These are phyloP conservation scores for Kwoniella pini DNA, from an alignment of 768 basidiomycete species.

Conservation along the genomic window DNA sequence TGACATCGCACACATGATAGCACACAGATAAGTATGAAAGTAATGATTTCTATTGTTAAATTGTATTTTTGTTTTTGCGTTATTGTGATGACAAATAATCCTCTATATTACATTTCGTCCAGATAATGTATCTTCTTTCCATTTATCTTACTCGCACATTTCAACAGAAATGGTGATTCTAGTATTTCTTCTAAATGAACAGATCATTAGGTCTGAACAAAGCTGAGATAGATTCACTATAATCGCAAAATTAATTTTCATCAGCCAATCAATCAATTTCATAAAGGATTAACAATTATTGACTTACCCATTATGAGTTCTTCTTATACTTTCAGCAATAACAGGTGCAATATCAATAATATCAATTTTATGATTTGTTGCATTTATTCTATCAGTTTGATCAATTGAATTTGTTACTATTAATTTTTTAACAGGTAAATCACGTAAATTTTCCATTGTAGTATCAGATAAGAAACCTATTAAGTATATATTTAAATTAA, in stretches of 20 bases:
- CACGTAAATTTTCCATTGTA: slow-evolving; percentile 72
- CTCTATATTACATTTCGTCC: too few species aligned
- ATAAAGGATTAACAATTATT: not conserved
- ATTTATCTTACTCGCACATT: too few species aligned
- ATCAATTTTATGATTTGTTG: slow-evolving; percentile 74
- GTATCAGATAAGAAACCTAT: slow-evolving; percentile 84
- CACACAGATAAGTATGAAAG: too few species aligned
- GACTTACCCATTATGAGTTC: slow-evolving; percentile 81
- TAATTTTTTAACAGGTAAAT: slow-evolving; percentile 81
- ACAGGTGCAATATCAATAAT: slow-evolving; percentile 93
- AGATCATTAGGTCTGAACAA: slow-evolving; percentile 45
- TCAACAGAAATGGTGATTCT: not conserved
- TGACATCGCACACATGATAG: too few species aligned
- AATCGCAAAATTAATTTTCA: not conserved
- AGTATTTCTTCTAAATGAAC: not conserved
- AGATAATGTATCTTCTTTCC: too few species aligned
- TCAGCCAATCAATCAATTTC: slow-evolving; percentile 4
- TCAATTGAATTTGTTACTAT: slow-evolving; percentile 99
- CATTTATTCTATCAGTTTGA: slow-evolving; percentile 70
- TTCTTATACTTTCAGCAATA: slow-evolving; percentile 90
- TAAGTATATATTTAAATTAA: not conserved
- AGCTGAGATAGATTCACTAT: slow-evolving; percentile 54
- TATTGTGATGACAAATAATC: too few species aligned
- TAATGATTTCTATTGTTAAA: too few species aligned
- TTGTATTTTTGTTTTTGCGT: too few species aligned